A percentile compares a stretch with the other conserved stretches of the same genome.
These are phyloP conservation scores for Ricinus communis DNA, from an alignment of 345 rosid species.

Conservation along the genomic window DNA sequence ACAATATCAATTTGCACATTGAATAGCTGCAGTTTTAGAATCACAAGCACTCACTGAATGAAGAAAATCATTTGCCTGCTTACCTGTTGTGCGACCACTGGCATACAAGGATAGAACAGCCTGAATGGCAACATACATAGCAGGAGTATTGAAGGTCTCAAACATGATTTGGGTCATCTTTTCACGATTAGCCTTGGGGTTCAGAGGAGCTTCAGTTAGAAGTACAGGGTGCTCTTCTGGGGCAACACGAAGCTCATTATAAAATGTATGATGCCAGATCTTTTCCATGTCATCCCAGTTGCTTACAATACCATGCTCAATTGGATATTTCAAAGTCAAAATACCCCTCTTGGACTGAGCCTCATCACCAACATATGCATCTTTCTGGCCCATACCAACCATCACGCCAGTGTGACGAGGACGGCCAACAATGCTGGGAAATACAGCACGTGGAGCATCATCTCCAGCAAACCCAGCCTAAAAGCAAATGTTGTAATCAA, in stretches of 20 bases:
- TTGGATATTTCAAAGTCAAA: slow-evolving; percentile 70
- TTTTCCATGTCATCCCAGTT: slow-evolving; percentile 99
- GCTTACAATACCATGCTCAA: slow-evolving; percentile 90
- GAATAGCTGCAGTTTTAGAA: neutral
- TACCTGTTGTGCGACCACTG: slow-evolving; percentile 97
- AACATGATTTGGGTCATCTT: slow-evolving; percentile 98
- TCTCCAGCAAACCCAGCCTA: slow-evolving; percentile 98
- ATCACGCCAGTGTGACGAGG: slow-evolving; percentile 97
- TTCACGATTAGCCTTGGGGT: slow-evolving; percentile 94
- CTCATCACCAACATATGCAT: slow-evolving; percentile 90
- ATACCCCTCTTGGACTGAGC: slow-evolving; percentile 76
- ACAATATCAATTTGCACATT: neutral
- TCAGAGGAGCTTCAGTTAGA: slow-evolving; percentile 88
- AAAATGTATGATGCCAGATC: slow-evolving; percentile 92
- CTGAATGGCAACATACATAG: slow-evolving; percentile 92
- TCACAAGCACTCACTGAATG: neutral
- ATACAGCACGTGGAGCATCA: slow-evolving; percentile 89
- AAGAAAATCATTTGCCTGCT: slow-evolving; percentile 2
- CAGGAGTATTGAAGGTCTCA: slow-evolving; percentile 88
- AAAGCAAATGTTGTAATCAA: neutral
- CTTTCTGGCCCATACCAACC: slow-evolving; percentile 85
- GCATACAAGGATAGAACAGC: slow-evolving; percentile 92
- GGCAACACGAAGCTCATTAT: slow-evolving; percentile 94
- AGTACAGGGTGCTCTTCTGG: slow-evolving; percentile 83
- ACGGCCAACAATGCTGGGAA: slow-evolving; percentile 89